Percentiles rank a stretch among this genome's conserved stretches.
Conservation (phyloP, 148 eudicot genomes). For the Amaranthus palmeri region DNA sequence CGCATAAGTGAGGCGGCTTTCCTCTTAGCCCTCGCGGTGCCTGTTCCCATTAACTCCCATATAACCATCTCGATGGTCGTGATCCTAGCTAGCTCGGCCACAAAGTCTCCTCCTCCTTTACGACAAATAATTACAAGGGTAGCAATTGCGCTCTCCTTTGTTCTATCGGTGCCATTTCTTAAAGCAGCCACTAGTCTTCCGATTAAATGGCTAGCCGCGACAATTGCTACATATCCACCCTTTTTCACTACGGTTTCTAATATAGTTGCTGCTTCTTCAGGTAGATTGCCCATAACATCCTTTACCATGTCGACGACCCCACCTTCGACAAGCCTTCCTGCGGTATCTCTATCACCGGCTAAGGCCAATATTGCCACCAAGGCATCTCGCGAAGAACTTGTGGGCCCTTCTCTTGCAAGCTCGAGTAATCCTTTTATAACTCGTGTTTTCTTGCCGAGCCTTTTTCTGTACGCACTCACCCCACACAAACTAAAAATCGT, state of each 20-base stretch:
- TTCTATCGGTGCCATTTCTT: conserved; percentile 60
- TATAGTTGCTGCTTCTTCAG: conserved; percentile 62
- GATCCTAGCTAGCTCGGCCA: conserved; percentile 61
- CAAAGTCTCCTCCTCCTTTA: conserved; percentile 74
- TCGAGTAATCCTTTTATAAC: conserved; percentile 69
- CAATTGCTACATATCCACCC: conserved; percentile 65
- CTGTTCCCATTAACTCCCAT: conserved; percentile 83
- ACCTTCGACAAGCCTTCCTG: conserved; percentile 54
- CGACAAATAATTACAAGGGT: conserved; percentile 72
- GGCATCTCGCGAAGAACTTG: conserved; percentile 56
- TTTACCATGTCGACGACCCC: conserved; percentile 55
- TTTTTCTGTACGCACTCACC: conserved; percentile 47
- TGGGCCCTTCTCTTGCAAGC: conserved; percentile 58
- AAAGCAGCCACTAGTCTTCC: conserved; percentile 41
- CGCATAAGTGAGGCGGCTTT: conserved; percentile 82
- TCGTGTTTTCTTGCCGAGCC: conserved; percentile 62
- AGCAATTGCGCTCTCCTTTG: conserved; percentile 69
- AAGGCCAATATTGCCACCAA: conserved; percentile 69
- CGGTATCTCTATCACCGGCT: conserved; percentile 74
- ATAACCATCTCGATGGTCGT: conserved; percentile 59
- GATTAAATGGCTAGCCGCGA: conserved; percentile 42
- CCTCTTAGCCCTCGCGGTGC: conserved; percentile 61
- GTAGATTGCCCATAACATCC: conserved; percentile 42
- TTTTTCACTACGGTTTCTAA: conserved; percentile 71
- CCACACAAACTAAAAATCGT: conserved; percentile 69